Evolutionary conservation across 306 rosid genomes (phyloP), one percentile per base, ranked within the genome.

Genomic region (Elaeagnus macrophylla): DNA sequence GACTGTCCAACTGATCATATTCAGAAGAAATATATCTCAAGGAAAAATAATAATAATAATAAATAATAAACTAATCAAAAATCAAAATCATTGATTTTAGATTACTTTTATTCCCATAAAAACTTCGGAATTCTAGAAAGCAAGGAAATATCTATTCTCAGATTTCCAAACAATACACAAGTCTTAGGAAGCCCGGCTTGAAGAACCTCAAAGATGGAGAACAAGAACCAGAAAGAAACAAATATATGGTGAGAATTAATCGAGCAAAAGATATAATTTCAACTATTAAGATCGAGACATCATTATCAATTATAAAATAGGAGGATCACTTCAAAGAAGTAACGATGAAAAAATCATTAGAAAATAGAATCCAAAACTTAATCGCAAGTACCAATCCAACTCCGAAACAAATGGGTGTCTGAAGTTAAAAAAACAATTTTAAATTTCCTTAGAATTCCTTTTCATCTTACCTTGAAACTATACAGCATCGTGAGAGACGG

Each of bases 381-480:
- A 39, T 12, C 59, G 36, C n/a, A n/a, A n/a, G n/a, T 15, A 51
- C 53, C 57, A 47, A 57, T 13, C 3, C 59, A 53, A 4, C 59
- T 17, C 56, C 32, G 14, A 12, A 35, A 35, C 37, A 37, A n/a
- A 58, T 37, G 51, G 59, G 42, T 1, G 19, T 8, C 18, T 16
- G 15, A 45, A 45, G 18, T 1, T 12, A 17, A 45, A 6, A 36
- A 4, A 50, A 9, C 0, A 51, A 55, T 10, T 12, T 9, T 44
- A n/a, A 53, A 53, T 16, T n/a, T 7, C 12, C 15, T 7, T 15
- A 2, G 20, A 53, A 53, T 55, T 52, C 47, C 39, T 9, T 4
- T 41, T 61, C 46, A 53, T 51, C 73, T 62, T 63, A 81, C 79
- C 81, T 66, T 61, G 70, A 70, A 48, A 59, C 68, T 48, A 60